phyloP scores from a whole-genome alignment of 1,139 yeast species.

The Geotrichum cucujoidarum region DNA sequence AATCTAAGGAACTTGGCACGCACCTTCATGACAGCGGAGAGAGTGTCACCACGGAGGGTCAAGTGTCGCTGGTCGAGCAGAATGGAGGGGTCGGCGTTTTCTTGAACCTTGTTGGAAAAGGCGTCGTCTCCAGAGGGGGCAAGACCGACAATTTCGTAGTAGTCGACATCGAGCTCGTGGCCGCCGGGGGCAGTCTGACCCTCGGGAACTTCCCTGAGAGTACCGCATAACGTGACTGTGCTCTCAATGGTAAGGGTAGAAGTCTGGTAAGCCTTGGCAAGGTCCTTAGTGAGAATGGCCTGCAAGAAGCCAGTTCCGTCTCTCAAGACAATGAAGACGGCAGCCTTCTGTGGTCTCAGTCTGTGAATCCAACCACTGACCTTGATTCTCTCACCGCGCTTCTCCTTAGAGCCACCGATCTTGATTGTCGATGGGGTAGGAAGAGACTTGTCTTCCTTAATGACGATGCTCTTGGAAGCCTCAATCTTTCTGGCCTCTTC shows the following conservation, averaged over 20 bases:
- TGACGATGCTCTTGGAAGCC: slow-evolving; percentile 63
- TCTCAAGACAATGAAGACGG: slow-evolving; percentile 84
- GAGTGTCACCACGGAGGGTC: slow-evolving; percentile 89
- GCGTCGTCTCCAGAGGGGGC: slow-evolving; percentile 98
- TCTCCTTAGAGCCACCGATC: slow-evolving; percentile 50
- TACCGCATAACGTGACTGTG: slow-evolving; percentile 75
- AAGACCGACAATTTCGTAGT: slow-evolving; percentile 77
- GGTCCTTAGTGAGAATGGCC: slow-evolving; percentile 80
- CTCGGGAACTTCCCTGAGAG: slow-evolving; percentile 77
- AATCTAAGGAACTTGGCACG: slow-evolving; percentile 74
- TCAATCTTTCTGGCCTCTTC: slow-evolving; percentile 69
- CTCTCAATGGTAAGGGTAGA: slow-evolving; percentile 83
- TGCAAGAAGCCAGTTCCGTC: slow-evolving; percentile 94
- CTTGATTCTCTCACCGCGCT: slow-evolving; percentile 57
- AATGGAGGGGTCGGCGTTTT: slow-evolving; percentile 87
- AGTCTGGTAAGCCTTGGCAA: slow-evolving; percentile 86
- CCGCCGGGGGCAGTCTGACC: slow-evolving; percentile 98
- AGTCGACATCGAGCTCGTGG: slow-evolving; percentile 88
- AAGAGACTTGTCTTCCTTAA: slow-evolving; percentile 65
- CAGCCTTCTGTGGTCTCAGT: slow-evolving; percentile 85
- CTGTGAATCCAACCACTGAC: slow-evolving; percentile 97
- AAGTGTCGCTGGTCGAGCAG: slow-evolving; percentile 93
- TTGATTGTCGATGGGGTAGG: slow-evolving; percentile 68
- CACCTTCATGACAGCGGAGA: slow-evolving; percentile 92
- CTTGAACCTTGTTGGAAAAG: slow-evolving; percentile 89